Evolutionary conservation across 208 protist genomes (phyloP).

Genomic region (Leishmania turanica): DNA sequence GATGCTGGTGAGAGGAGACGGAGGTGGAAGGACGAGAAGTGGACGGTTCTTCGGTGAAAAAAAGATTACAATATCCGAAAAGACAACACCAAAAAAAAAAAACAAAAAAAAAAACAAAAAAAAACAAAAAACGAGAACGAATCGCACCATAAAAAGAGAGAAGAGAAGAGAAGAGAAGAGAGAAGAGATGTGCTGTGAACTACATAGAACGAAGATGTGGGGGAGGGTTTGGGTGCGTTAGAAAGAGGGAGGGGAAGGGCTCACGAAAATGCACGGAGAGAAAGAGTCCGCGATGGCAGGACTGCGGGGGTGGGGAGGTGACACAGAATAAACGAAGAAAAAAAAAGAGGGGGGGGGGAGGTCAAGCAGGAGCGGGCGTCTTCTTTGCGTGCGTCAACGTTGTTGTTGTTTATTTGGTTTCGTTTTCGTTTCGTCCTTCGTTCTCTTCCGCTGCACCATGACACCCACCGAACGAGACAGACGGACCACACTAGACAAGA

Average conservation of each 20-base stretch:
- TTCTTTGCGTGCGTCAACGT: background rate
- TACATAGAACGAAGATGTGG: background rate
- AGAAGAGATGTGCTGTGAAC: background rate
- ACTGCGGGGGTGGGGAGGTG: background rate
- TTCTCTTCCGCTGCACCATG: background rate
- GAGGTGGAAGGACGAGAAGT: background rate
- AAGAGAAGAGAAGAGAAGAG: background rate
- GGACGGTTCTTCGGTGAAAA: background rate
- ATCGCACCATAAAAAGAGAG: no score
- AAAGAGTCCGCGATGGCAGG: background rate
- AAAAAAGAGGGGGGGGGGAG: no score
- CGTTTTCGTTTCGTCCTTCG: no score
- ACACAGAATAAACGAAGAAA: background rate
- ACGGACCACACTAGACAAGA: background rate
- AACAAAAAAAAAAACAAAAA: background rate
- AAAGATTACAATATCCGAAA: background rate
- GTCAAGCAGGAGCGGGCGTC: background rate
- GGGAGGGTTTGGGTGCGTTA: no score
- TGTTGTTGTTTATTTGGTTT: background rate
- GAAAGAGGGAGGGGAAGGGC: background rate
- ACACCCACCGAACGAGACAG: background rate
- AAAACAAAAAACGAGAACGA: background rate
- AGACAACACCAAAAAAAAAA: background rate
- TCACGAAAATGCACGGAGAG: background rate
- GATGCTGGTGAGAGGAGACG: background rate